Base-by-base conservation (phyloP, 805 yeast species). In the Cyberlindnera xylosilytica region DNA sequence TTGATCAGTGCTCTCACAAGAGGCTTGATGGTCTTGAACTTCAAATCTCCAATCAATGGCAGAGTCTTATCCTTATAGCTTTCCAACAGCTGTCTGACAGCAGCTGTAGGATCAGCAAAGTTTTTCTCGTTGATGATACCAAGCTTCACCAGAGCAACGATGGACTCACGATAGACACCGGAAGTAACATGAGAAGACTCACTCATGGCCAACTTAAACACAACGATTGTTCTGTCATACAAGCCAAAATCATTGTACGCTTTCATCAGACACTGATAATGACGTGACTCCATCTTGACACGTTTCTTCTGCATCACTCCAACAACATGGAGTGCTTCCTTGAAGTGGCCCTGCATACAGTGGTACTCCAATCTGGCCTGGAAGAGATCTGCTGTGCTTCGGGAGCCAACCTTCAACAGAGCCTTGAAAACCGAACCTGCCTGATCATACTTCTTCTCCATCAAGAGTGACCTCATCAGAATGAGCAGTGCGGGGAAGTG, bases 21-120 rank as follows among this genome's bases (percentile, higher is more conserved):
- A 53, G 69, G 68, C 28, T 63, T 65, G 41, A 68, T 43, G 8
- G 62, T 52, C 3, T 64, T 54, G 19, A 69, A 68, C 34, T 63
- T 65, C 24, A 66, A 39, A 12, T 46, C 47, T 2, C 53, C 53
- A n/a, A 45, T 41, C 1, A 58, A 42, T 1, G 56, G 44, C 47
- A 57, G 26, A 46, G 30, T 17, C 42, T 53, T 42, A 44, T 52
- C 22, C 46, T 50, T 24, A 56, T 53, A 18, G 51, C 57, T 58
- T 20, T 52, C 52, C 48, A 66, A 55, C 15, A 63, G 53, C 18
- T 52, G 60, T 38, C 62, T 61, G 26, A 59, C 58, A 37, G 62
- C 58, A 6, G 51, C 50, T 11, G 61, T 60, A 12, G 65, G 59
- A 24, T 57, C 42, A 15, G 54, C 47, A 7, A 64, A 46, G 35